Conservation (phyloP, 2,329 filamentous ascomycete genomes). For the Calycina herbarum region DNA sequence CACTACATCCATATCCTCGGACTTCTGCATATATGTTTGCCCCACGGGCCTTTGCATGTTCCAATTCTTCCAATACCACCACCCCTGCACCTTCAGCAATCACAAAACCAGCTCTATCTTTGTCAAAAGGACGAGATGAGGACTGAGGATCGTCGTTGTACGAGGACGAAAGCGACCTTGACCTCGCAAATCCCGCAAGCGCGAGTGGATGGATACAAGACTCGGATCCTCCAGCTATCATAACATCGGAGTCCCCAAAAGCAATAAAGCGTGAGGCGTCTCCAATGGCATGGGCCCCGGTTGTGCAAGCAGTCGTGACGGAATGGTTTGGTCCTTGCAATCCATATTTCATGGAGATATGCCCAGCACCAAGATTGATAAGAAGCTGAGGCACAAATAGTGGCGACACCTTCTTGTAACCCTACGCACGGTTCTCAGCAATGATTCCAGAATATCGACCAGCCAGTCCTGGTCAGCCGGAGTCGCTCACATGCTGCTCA, state of each 20-base stretch:
- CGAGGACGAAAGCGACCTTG: conserved; percentile 78
- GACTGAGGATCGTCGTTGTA: conserved; percentile 71
- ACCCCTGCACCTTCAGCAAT: conserved; percentile 91
- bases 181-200: conserved; percentile 86
- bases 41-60: conserved; percentile 78
- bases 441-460: conserved; percentile 10
- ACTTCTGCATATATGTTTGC: conserved; percentile 88
- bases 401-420: conserved; percentile 90
- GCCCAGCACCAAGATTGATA: conserved; percentile 92
- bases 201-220: conserved; percentile 94
- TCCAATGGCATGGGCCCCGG: conserved; percentile 89
- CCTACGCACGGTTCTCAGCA: conserved; percentile 50
- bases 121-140: conserved; percentile 87
- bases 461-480: conserved; percentile 6
- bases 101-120: conserved; percentile 78
- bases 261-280: conserved; percentile 91
- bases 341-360: conserved; percentile 89
- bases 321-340: conserved; percentile 91
- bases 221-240: conserved; percentile 94
- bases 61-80: conserved; percentile 82
- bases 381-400: conserved; percentile 90
- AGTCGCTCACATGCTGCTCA: conserved; percentile 59
- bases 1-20: conserved; percentile 84
- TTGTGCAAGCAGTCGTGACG: conserved; percentile 92
- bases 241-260: conserved; percentile 89